These are phyloP conservation scores for Mercurialis annua DNA, from an alignment of 345 rosid genomes.

Conservation along the genomic window DNA sequence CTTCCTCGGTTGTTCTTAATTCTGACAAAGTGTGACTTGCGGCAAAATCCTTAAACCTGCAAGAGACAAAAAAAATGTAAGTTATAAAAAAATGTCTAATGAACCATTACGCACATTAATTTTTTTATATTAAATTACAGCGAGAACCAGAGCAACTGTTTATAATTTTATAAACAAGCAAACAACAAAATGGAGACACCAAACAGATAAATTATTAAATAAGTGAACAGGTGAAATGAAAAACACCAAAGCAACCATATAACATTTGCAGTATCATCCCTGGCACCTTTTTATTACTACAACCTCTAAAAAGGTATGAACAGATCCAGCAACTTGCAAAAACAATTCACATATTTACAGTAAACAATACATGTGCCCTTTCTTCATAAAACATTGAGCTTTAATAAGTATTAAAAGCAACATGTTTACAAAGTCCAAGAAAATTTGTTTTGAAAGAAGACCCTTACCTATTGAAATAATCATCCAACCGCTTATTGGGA, in stretches of 20 bases:
- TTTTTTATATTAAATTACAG: background rate
- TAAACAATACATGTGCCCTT: background rate
- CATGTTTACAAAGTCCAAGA: background rate
- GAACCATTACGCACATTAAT: background rate
- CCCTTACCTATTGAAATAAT: slow-evolving; percentile 60
- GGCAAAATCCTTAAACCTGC: slow-evolving; percentile 82
- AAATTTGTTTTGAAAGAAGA: background rate
- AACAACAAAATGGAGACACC: background rate
- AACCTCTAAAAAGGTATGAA: background rate
- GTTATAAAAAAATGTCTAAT: no score
- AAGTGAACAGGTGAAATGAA: background rate
- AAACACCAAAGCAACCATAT: background rate
- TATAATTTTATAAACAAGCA: no score
- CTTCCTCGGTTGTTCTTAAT: slow-evolving; percentile 70
- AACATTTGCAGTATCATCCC: background rate
- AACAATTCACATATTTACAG: background rate
- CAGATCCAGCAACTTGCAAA: background rate
- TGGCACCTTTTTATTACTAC: background rate
- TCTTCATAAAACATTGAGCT: background rate
- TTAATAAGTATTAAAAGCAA: background rate
- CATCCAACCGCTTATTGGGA: slow-evolving; percentile 85
- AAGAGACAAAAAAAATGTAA: slow-evolving; percentile 9
- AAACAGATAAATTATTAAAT: background rate
- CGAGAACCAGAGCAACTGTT: background rate
- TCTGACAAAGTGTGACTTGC: slow-evolving; percentile 78